Conservation (phyloP, 1,284 basidiomycete species). For the Lentinus polychrous region DNA sequence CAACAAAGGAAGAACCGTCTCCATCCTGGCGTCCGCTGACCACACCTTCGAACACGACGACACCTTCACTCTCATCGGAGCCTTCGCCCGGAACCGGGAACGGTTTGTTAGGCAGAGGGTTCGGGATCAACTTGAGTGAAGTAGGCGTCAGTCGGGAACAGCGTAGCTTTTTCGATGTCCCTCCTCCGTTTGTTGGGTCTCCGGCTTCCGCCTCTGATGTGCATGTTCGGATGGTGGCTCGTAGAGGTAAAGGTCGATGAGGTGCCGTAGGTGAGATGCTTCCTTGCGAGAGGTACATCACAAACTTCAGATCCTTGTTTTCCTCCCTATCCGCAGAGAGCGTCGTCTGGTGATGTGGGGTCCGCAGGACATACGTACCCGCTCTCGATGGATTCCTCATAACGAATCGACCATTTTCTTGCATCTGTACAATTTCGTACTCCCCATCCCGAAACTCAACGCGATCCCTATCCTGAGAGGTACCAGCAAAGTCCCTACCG, state of each 20-base stretch:
- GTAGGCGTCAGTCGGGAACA: constrained; percentile 40
- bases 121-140: constrained; percentile 54
- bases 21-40: too few species aligned
- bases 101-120: constrained; percentile 38
- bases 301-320: too few species aligned
- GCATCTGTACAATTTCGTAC: constrained; percentile 27
- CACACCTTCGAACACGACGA: constrained; percentile 50
- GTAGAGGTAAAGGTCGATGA: constrained; percentile 34
- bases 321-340: constrained; percentile 6
- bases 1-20: too few species aligned
- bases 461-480: neutral
- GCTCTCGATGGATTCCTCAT: constrained; percentile 38
- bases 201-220: constrained; percentile 5
- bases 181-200: neutral
- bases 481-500: neutral
- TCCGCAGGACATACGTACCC: constrained; percentile 44
- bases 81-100: constrained; percentile 67
- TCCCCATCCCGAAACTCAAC: constrained; percentile 18
- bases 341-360: constrained; percentile 18
- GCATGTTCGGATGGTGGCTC: constrained; percentile 41
- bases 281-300: constrained; percentile 56
- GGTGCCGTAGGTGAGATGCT: constrained; percentile 44
- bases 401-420: constrained; percentile 30
- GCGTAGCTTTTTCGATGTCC: neutral
- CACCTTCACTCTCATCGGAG: constrained; percentile 65